Base-by-base conservation (phyloP, 2,329 filamentous ascomycete species). In the Pseudophaeomoniella oleicola region DNA sequence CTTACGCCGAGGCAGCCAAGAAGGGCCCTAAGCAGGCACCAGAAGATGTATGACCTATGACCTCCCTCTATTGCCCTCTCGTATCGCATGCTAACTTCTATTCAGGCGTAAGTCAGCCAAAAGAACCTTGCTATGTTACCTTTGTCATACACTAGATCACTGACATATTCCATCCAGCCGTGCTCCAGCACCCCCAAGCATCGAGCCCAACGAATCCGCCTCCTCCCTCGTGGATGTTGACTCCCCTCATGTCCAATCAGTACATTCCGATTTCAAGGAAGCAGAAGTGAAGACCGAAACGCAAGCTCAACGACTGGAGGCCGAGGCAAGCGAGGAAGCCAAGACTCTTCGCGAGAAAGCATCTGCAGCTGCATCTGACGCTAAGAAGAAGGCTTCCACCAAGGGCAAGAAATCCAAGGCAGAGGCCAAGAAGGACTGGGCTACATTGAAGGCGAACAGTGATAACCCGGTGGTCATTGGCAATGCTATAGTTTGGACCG, bases 1-100 rank as follows among this genome's bases (percentile, higher is more conserved):
- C 61, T 42, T 67, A 67, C 51, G 63, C 64, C 44, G 55, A 62
- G 47, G 60, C 58, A 49, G 63, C 62, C 37, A 58, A 62, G 32
- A 60, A 58, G 44, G 62, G 62, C 31, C 54, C 62, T 5, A 61
- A 62, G 47, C 64, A 67, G 47, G 52, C 58, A 34, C 55, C 62
- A 5, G 56, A 64, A 53, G 62, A 67, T 41, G 64, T 66, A 51
- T 51, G 56, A 19, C 18, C 19, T 16, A n/a, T n/a, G n/a, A n/a
- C n/a, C n/a, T n/a, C 27, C 16, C 17, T 32, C n/a, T n/a, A 18
- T n/a, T 13, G 4, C 13, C n/a, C 12, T 34, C 38, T 36, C 43
- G 41, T 44, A 44, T 45, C 22, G 41, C 35, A 16, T 13, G 16
- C 5, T 10, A 15, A 4, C 18, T 19, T 19, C 30, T 15, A 6